Evolutionary conservation across 768 basidiomycete genomes (phyloP).

Genomic region (Trametes cingulata): DNA sequence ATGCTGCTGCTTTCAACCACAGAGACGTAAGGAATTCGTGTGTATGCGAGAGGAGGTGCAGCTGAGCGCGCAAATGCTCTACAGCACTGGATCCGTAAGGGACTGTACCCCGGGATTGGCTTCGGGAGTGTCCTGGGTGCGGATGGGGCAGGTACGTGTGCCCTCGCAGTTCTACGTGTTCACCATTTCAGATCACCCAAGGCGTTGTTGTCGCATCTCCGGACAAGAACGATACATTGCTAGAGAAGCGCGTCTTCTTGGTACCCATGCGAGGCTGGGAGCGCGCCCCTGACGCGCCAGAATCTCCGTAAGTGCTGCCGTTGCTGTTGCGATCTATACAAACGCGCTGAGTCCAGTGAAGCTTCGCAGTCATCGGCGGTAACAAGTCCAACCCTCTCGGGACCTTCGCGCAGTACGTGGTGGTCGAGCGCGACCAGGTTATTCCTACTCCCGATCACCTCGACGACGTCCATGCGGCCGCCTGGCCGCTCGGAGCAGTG

Average conservation of each 20-base stretch:
- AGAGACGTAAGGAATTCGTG: slow-evolving; percentile 52
- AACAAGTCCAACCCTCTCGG: slow-evolving; percentile 55
- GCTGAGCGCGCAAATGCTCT: too few species aligned
- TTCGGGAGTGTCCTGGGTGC: slow-evolving; percentile 64
- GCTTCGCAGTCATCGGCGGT: slow-evolving; percentile 71
- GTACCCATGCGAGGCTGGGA: slow-evolving; percentile 79
- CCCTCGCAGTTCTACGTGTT: neutral
- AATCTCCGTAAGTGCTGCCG: slow-evolving; percentile 48
- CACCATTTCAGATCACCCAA: slow-evolving; percentile 24
- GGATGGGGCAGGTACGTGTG: slow-evolving; percentile 67
- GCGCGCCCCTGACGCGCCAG: slow-evolving; percentile 61
- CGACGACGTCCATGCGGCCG: slow-evolving; percentile 65
- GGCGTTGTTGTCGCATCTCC: slow-evolving; percentile 64
- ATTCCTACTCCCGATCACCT: slow-evolving; percentile 67
- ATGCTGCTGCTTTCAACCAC: slow-evolving; percentile 76
- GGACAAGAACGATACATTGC: slow-evolving; percentile 52
- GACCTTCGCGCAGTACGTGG: slow-evolving; percentile 75
- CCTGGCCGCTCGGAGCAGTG: slow-evolving; percentile 75
- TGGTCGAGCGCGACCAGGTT: slow-evolving; percentile 70
- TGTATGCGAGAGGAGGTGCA: neutral
- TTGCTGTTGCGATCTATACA: neutral
- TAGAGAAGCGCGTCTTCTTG: slow-evolving; percentile 72
- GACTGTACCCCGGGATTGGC: slow-evolving; percentile 63
- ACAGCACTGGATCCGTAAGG: slow-evolving; percentile 75
- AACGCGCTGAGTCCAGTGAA: slow-evolving; percentile 24